A percentile compares a stretch with the other conserved stretches of the same genome.
Conservation (phyloP, 2,329 filamentous ascomycete species). For the Cladosporium oxysporum region DNA sequence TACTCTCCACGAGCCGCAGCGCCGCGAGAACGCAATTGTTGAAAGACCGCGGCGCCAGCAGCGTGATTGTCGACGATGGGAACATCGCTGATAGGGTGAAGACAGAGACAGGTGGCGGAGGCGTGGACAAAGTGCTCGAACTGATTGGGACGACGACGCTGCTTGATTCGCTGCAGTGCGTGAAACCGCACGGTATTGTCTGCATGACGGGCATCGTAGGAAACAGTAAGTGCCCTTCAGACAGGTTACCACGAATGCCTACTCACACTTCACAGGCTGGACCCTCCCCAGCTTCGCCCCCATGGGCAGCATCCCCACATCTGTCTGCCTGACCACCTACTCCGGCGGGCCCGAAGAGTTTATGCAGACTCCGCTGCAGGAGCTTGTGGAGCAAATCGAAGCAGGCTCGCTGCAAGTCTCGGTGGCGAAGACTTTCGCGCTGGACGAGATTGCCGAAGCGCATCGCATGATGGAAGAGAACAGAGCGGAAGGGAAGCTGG, state of each 20-base stretch:
- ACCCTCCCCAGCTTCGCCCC: conserved; percentile 42
- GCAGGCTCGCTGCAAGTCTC: conserved; percentile 43
- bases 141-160: conserved; percentile 48
- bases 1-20: conserved; percentile 46
- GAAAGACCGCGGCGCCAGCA: conserved; percentile 43
- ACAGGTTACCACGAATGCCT: background rate
- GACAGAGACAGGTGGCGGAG: conserved; percentile 29
- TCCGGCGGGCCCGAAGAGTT: conserved; percentile 43
- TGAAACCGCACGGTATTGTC: conserved; percentile 43
- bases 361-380: conserved; percentile 45
- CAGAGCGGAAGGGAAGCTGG: conserved; percentile 48
- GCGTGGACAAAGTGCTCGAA: conserved; percentile 51
- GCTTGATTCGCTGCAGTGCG: conserved; percentile 47
- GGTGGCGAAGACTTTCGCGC: conserved; percentile 45
- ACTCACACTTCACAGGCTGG: conserved; percentile 35
- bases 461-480: conserved; percentile 50
- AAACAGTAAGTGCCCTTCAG: conserved; percentile 28
- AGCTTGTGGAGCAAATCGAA: conserved; percentile 42
- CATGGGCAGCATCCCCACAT: conserved; percentile 46
- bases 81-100: conserved; percentile 41
- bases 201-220: conserved; percentile 52
- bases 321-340: conserved; percentile 46
- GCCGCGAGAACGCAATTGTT: conserved; percentile 41
- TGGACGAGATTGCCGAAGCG: conserved; percentile 51
- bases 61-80: conserved; percentile 49